Conservation (phyloP, 169 alveolate species). For the Cryptosporidium bovis region DNA sequence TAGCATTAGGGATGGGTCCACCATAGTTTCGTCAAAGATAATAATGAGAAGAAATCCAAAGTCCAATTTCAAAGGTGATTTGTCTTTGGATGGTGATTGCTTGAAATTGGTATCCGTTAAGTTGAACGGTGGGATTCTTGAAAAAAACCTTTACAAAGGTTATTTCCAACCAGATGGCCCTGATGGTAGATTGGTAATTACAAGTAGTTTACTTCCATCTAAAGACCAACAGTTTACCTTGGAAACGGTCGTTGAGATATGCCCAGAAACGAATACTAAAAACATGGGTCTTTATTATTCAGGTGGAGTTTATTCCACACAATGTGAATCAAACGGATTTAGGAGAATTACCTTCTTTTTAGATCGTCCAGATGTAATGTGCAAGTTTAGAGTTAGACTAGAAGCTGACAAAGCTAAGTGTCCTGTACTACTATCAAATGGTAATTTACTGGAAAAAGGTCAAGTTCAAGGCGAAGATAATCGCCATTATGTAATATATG, state of each 20-base stretch:
- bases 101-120: slow-evolving; percentile 82
- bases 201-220: slow-evolving; percentile 71
- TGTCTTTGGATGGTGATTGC: slow-evolving; percentile 89
- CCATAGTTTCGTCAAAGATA: slow-evolving; percentile 75
- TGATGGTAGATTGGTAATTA: slow-evolving; percentile 75
- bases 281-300: slow-evolving; percentile 88
- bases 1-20: slow-evolving; percentile 82
- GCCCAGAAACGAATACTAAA: slow-evolving; percentile 85
- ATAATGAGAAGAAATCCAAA: slow-evolving; percentile 76
- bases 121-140: slow-evolving; percentile 81
- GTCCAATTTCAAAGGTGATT: slow-evolving; percentile 81
- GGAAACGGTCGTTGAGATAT: slow-evolving; percentile 83
- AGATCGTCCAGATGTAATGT: slow-evolving; percentile 93
- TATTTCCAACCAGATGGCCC: slow-evolving; percentile 74
- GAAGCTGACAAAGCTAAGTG: slow-evolving; percentile 87
- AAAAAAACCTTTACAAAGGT: slow-evolving; percentile 74
- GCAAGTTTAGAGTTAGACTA: slow-evolving; percentile 84
- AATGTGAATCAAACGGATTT: slow-evolving; percentile 93
- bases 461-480: slow-evolving; percentile 20
- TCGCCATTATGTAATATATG: slow-evolving; percentile 86
- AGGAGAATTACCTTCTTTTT: slow-evolving; percentile 89
- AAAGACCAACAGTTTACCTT: slow-evolving; percentile 75
- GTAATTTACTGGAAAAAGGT: slow-evolving; percentile 85
- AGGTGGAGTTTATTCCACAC: slow-evolving; percentile 88
- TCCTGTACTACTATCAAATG: slow-evolving; percentile 89